Evolutionary conservation across 2,329 filamentous ascomycete genomes (phyloP).

Genomic region (Exophiala calicioides): DNA sequence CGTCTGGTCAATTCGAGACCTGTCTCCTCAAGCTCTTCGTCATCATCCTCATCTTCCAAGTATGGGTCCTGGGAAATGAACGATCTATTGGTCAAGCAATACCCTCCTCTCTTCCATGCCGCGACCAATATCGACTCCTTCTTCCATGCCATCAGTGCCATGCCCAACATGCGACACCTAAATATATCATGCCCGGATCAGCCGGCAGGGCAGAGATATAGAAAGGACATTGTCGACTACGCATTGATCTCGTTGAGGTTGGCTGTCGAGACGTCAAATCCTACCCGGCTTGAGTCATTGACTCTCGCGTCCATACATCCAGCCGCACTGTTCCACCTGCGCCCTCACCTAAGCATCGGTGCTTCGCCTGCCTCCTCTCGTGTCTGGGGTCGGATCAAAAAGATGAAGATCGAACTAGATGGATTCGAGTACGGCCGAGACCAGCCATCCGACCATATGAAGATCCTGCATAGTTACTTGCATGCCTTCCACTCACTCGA

Average conservation of each 20-base stretch:
- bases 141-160: constrained; percentile 68
- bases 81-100: constrained; percentile 80
- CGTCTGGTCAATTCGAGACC: constrained; percentile 63
- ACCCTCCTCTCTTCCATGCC: constrained; percentile 84
- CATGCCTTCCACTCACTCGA: constrained; percentile 67
- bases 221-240: constrained; percentile 80
- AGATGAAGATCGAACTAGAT: constrained; percentile 71
- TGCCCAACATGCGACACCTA: constrained; percentile 72
- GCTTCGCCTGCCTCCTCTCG: constrained; percentile 69
- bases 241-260: constrained; percentile 84
- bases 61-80: constrained; percentile 79
- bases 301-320: constrained; percentile 75
- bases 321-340: constrained; percentile 73
- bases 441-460: constrained; percentile 69
- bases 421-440: constrained; percentile 65
- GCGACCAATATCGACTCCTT: constrained; percentile 86
- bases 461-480: constrained; percentile 80
- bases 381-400: constrained; percentile 76
- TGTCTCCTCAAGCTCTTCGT: constrained; percentile 46
- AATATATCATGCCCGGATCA: constrained; percentile 76
- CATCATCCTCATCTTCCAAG: constrained; percentile 61
- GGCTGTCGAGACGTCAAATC: constrained; percentile 71
- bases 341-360: constrained; percentile 72
- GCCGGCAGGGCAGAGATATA: constrained; percentile 66
- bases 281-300: constrained; percentile 67